These are phyloP conservation scores for Claviceps sp. DNA, from an alignment of 2,329 filamentous ascomycete species.

Conservation along the genomic window DNA sequence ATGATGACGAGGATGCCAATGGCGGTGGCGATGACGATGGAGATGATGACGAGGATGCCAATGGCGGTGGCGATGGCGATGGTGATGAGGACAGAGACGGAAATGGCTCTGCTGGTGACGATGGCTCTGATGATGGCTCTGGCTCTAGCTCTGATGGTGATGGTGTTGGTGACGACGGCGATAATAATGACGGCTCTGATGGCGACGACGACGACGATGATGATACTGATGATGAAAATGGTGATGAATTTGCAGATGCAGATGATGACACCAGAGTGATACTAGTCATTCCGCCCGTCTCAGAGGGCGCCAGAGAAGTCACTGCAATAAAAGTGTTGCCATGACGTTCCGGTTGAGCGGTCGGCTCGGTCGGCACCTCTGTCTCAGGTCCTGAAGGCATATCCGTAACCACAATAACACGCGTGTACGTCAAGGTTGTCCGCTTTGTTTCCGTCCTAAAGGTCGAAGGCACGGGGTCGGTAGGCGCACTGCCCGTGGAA, in stretches of 20 bases:
- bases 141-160: neutral
- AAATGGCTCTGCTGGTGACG: neutral
- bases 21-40: neutral
- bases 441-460: neutral
- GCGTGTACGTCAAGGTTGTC: conserved; percentile 1
- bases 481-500: neutral
- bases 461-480: conserved; percentile 1
- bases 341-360: neutral
- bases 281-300: neutral
- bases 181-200: neutral
- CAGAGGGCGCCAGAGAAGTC: neutral
- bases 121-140: neutral
- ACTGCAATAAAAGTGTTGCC: neutral
- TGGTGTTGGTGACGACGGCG: neutral
- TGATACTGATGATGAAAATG: neutral
- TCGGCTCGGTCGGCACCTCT: neutral
- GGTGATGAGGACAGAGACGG: neutral
- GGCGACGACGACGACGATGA: neutral
- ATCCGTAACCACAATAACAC: neutral
- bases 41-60: neutral
- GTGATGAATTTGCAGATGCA: neutral
- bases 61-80: neutral
- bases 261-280: neutral
- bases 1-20: neutral
- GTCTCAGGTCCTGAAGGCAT: neutral